Conservation (phyloP, 2,329 filamentous ascomycete species). For the Rhytidhysteron rufulum region DNA sequence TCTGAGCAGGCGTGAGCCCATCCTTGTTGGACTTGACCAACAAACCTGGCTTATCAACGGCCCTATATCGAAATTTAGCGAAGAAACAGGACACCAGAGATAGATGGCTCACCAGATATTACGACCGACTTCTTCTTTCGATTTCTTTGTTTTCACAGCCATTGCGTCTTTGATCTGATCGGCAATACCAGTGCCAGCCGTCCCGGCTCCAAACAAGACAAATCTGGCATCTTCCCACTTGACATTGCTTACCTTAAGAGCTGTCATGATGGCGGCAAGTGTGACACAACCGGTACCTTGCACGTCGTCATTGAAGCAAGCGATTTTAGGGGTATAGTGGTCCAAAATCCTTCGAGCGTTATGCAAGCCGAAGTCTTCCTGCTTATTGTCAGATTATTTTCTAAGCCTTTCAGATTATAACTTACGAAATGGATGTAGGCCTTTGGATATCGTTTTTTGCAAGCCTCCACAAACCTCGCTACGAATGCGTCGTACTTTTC, state of each 20-base stretch:
- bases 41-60: constrained; percentile 77
- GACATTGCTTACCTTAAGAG: constrained; percentile 63
- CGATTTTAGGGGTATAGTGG: constrained; percentile 65
- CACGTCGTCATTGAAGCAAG: constrained; percentile 90
- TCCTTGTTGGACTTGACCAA: constrained; percentile 61
- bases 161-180: constrained; percentile 82
- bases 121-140: constrained; percentile 68
- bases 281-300: constrained; percentile 88
- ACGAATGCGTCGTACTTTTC: constrained; percentile 73
- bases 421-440: constrained; percentile 75
- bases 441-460: constrained; percentile 66
- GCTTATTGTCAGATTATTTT: not conserved
- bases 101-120: constrained; percentile 66
- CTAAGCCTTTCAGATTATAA: not conserved
- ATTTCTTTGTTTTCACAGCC: constrained; percentile 61
- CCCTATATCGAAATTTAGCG: constrained; percentile 48
- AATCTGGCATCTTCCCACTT: constrained; percentile 66
- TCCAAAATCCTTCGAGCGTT: constrained; percentile 78
- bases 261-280: constrained; percentile 75
- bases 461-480: constrained; percentile 66
- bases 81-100: too few species aligned
- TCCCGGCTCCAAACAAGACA: constrained; percentile 75
- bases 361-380: constrained; percentile 74
- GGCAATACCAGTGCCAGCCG: constrained; percentile 79
- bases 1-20: constrained; percentile 63